A percentile compares a stretch with the other conserved stretches of the same genome.
Conservation (phyloP, 805 yeast species). For the Torulaspora delbrueckii region DNA sequence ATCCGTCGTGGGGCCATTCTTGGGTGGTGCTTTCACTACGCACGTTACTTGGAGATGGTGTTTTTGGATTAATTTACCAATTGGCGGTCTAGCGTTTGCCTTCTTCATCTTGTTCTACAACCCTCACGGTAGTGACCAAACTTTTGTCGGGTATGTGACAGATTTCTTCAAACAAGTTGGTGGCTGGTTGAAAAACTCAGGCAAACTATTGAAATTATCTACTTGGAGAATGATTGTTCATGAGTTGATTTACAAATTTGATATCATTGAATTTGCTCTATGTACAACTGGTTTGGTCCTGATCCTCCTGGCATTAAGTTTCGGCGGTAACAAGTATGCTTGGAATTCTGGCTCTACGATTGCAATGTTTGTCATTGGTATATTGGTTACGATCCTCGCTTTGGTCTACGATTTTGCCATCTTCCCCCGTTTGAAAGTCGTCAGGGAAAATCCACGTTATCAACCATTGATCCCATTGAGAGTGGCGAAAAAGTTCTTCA, state of each 20-base stretch:
- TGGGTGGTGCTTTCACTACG: constrained; percentile 62
- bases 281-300: constrained; percentile 23
- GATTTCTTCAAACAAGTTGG: neutral
- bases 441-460: constrained; percentile 9
- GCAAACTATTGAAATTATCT: neutral
- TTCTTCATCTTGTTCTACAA: constrained; percentile 19
- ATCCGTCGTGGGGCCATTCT: constrained; percentile 54
- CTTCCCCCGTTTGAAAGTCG: constrained; percentile 14
- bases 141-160: neutral
- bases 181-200: neutral
- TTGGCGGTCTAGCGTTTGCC: constrained; percentile 45
- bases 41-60: constrained; percentile 72
- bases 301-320: constrained; percentile 23
- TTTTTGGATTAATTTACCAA: constrained; percentile 63
- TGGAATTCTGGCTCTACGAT: constrained; percentile 50
- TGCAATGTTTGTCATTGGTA: constrained; percentile 42
- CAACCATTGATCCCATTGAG: constrained; percentile 22
- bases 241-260: constrained; percentile 17
- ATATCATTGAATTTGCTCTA: constrained; percentile 23
- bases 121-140: constrained; percentile 10
- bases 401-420: constrained; percentile 41
- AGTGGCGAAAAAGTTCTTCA: constrained; percentile 12
- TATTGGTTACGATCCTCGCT: constrained; percentile 39
- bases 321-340: constrained; percentile 52
- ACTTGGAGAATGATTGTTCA: constrained; percentile 7